Percentiles rank a stretch among this genome's conserved stretches.
These are phyloP conservation scores for Thermoascus crustaceus DNA, from an alignment of 2,329 filamentous ascomycete species.

Conservation along the genomic window DNA sequence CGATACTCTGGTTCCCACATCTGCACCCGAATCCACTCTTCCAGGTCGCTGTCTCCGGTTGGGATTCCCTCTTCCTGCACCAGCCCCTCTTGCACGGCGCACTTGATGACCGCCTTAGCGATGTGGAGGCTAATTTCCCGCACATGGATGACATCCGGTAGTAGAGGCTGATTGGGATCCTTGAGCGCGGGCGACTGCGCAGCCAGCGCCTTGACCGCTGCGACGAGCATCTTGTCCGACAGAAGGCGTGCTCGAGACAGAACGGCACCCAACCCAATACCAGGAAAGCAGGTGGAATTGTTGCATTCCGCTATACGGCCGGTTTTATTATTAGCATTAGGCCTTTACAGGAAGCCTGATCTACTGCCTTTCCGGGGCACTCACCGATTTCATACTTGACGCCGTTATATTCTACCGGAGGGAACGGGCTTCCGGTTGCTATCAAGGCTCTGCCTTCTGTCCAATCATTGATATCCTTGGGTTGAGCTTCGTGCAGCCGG, in stretches of 20 bases:
- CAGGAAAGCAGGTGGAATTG: constrained; percentile 77
- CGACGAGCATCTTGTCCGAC: constrained; percentile 72
- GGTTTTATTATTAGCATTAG: no score
- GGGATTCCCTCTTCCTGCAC: constrained; percentile 61
- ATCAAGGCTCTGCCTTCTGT: constrained; percentile 69
- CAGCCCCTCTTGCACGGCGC: constrained; percentile 61
- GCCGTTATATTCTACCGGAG: constrained; percentile 56
- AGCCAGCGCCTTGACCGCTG: constrained; percentile 66
- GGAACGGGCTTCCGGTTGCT: constrained; percentile 76
- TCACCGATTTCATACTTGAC: constrained; percentile 47
- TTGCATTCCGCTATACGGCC: constrained; percentile 71
- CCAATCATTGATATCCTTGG: constrained; percentile 68
- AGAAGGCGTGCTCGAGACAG: constrained; percentile 59
- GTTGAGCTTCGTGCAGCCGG: constrained; percentile 70
- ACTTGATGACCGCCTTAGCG: constrained; percentile 64
- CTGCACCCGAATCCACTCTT: constrained; percentile 33
- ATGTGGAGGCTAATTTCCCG: constrained; percentile 69
- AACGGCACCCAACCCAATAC: constrained; percentile 72
- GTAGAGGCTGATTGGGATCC: constrained; percentile 56
- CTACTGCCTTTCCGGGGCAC: constrained; percentile 11
- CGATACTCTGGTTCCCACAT: constrained; percentile 37
- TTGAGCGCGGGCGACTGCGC: constrained; percentile 61
- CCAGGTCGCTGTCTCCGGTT: constrained; percentile 23
- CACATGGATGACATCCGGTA: constrained; percentile 70
- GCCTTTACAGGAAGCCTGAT: no score